Evolutionary conservation across 164 flowering plant genomes (phyloP).

Genomic region (Vitis vinifera): ASM3070453v1 NC_081815.1:18781501-18782000

Average conservation of each 20-base stretch:
- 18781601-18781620: conserved; percentile 44
- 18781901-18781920: conserved; percentile 82
- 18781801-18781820: conserved; percentile 70
- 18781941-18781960: conserved; percentile 32
- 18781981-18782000: conserved; percentile 69
- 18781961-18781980: conserved; percentile 29
- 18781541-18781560: conserved; percentile 21
- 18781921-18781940: conserved; percentile 44
- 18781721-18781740: conserved; percentile 97
- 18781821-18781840: conserved; percentile 42
- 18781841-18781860: conserved; percentile 86
- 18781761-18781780: conserved; percentile 90
- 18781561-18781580: conserved; percentile 65
- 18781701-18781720: conserved; percentile 83
- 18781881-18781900: conserved; percentile 81
- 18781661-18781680: conserved; percentile 85
- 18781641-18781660: conserved; percentile 96
- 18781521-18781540: conserved; percentile 27
- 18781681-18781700: conserved; percentile 76
- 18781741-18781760: conserved; percentile 80
- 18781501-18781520: conserved; percentile 61
- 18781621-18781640: conserved; percentile 94
- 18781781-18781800: conserved; percentile 81
- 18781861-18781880: conserved; percentile 73
- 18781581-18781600: conserved; percentile 80